phyloP scores from a whole-genome alignment of 2,329 filamentous ascomycete species.

The Pseudocercospora fijiensis region DNA sequence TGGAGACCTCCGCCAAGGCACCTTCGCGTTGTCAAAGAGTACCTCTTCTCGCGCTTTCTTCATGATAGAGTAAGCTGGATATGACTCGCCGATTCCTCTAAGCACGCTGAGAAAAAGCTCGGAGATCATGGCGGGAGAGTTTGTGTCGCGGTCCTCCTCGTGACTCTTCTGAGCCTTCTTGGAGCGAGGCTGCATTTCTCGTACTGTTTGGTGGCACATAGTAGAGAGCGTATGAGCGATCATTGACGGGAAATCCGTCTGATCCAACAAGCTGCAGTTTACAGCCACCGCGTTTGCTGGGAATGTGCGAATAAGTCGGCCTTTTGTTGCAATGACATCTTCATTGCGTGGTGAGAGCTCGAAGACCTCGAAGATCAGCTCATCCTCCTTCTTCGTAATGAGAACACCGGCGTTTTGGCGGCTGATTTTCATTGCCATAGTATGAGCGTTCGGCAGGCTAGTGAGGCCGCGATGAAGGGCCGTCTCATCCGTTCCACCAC shows the following conservation, averaged over 20 bases:
- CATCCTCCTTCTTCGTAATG: constrained; percentile 23
- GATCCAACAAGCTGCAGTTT: constrained; percentile 25
- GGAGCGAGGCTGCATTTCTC: constrained; percentile 24
- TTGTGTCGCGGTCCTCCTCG: constrained; percentile 59
- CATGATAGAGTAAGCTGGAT: constrained; percentile 43
- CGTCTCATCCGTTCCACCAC: neutral
- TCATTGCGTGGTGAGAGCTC: constrained; percentile 58
- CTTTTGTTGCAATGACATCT: constrained; percentile 52
- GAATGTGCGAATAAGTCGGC: constrained; percentile 60
- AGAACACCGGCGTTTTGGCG: constrained; percentile 31
- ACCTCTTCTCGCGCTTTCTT: constrained; percentile 66
- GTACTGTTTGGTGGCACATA: constrained; percentile 24
- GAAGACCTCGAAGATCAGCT: constrained; percentile 59
- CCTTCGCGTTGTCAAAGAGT: constrained; percentile 45
- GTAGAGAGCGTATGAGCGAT: constrained; percentile 24
- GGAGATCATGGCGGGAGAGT: constrained; percentile 58
- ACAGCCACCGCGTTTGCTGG: constrained; percentile 54
- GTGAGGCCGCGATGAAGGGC: neutral
- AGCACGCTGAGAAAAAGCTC: constrained; percentile 62
- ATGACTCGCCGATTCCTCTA: constrained; percentile 51
- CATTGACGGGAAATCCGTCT: constrained; percentile 30
- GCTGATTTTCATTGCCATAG: constrained; percentile 16
- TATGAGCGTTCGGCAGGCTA: constrained; percentile 4
- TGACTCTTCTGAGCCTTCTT: constrained; percentile 53
- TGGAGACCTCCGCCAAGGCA: constrained; percentile 62